Evolutionary conservation across 78 protist genomes (phyloP), one percentile per base, ranked within the genome.

Genomic region (Dictyostelium firmibasis): DNA sequence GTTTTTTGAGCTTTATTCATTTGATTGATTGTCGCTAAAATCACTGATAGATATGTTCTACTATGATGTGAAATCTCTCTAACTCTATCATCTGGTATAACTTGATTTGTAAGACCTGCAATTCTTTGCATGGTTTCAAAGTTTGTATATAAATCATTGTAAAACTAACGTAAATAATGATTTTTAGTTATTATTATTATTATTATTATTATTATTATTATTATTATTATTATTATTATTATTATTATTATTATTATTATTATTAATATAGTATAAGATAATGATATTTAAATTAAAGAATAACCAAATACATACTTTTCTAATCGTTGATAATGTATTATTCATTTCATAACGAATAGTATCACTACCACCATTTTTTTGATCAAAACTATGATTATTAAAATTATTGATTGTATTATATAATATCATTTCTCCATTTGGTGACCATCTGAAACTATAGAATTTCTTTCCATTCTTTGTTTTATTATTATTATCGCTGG

Each of bases 71-170:
- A 14, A n/a, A 88, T 67, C 69, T 88, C 93, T 44, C 86, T 57
- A 41, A 76, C 81, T 79, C 93, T 88, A 41, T 79, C 86, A 57
- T 88, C 93, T 4, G 93, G 86, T 23, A 85, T 25, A 13, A 72
- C 29, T 77, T 23, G 31, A 67, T 38, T 25, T 5, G 47, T 29
- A 9, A 25, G 16, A 20, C 79, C n/a, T 8, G 29, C 27, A 41
- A 64, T 41, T 33, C 38, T 50, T 47, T 88, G 93, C 41, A 79
- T 53, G 25, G 85, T 44, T 47, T 35, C 74, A 67, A 88, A 88
- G 20, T 88, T 84, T 44, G 86, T 62, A 81, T 67, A 88, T 41
- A 88, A 78, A 64, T 88, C 93, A 88, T 79, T 88, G 18, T 79
- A 88, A 31, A 78, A 87, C 93, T 87, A 76, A n/a, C n/a, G n/a